Evolutionary conservation across 2,329 filamentous ascomycete genomes (phyloP).

Genomic region (Sporothrix brasiliensis): DNA sequence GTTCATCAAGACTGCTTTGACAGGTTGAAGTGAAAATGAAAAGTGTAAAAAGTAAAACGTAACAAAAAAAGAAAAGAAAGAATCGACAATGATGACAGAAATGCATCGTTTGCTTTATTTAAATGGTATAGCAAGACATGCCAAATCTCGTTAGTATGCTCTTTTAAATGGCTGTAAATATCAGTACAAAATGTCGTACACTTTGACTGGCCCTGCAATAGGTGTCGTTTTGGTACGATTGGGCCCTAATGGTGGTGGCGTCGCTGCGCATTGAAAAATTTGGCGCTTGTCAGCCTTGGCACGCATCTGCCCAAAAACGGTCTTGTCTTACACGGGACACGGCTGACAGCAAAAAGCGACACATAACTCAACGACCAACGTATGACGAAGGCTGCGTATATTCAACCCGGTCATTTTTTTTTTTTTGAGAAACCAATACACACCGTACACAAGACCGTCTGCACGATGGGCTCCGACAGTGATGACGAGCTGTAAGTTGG

Average conservation of each 20-base stretch:
- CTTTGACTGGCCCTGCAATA: neutral
- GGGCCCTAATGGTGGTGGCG: neutral
- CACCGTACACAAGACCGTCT: neutral
- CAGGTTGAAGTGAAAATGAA: neutral
- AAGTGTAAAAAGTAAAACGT: neutral
- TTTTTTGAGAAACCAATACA: neutral
- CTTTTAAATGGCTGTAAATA: neutral
- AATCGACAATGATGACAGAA: too few species aligned
- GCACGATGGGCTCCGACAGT: conserved; percentile 37
- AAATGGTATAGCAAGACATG: too few species aligned
- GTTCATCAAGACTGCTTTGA: neutral
- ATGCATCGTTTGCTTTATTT: too few species aligned
- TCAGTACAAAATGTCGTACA: neutral
- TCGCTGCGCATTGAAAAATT: conserved; percentile 11
- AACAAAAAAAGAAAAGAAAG: neutral
- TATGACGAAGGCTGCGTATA: neutral
- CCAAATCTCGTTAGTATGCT: too few species aligned
- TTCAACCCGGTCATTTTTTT: neutral
- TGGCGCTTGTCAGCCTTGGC: conserved; percentile 18
- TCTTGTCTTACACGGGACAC: conserved; percentile 22
- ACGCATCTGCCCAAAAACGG: conserved; percentile 3
- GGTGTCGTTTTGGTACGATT: neutral
- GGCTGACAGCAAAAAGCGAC: neutral
- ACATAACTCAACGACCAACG: neutral
- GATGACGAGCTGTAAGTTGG: conserved; percentile 53